Percentiles rank a stretch among this genome's conserved stretches.
phyloP scores from a whole-genome alignment of 257 asterid species.

The Paulownia fortunei region DNA sequence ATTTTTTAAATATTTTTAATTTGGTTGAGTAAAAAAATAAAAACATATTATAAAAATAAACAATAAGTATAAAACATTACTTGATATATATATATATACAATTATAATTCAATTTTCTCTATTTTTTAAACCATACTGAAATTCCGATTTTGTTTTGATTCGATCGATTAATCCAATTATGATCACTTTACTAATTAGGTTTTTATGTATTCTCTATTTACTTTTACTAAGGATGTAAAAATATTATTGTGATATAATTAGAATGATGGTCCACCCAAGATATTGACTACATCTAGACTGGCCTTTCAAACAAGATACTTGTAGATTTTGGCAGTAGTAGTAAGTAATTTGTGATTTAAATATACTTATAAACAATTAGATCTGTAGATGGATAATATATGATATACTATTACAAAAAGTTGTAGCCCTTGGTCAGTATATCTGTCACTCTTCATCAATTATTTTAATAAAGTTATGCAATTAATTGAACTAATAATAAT shows the following conservation, averaged over 20 bases:
- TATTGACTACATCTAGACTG: constrained; percentile 39
- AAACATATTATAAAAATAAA: no score
- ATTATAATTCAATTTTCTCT: no score
- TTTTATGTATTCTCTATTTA: no score
- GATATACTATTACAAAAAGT: neutral
- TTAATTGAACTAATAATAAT: neutral
- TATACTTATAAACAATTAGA: constrained; percentile 20
- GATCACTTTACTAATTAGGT: no score
- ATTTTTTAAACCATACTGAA: no score
- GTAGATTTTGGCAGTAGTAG: constrained; percentile 34
- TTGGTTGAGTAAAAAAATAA: no score
- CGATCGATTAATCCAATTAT: no score
- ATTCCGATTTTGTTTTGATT: no score
- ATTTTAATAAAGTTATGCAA: neutral
- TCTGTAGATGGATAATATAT: constrained; percentile 6
- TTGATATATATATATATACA: no score
- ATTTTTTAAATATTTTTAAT: no score
- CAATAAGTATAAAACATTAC: no score
- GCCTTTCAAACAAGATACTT: constrained; percentile 46
- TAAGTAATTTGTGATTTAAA: constrained; percentile 24
- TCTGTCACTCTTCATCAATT: constrained; percentile 29
- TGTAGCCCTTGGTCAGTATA: constrained; percentile 33
- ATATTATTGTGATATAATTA: neutral
- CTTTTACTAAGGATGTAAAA: neutral
- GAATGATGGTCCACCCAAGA: constrained; percentile 29